Percentiles rank a stretch among this genome's conserved stretches.
Conservation (phyloP, 208 protist genomes). For the Leishmania lainsoni region DNA sequence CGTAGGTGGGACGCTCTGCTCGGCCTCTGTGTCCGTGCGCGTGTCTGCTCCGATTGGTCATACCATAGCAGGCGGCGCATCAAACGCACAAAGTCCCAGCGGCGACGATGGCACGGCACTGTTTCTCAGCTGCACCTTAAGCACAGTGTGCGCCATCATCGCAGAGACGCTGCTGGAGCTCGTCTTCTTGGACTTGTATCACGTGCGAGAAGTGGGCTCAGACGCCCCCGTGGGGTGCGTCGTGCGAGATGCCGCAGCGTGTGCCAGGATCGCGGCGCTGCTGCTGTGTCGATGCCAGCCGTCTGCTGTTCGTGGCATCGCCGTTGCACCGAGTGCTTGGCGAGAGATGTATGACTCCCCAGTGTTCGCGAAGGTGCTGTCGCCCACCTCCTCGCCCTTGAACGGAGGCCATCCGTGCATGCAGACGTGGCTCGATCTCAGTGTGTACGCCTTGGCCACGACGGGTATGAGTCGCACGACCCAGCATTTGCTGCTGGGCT, state of each 20-base stretch:
- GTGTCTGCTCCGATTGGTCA: background rate
- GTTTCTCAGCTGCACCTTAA: constrained; percentile 11
- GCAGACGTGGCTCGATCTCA: constrained; percentile 24
- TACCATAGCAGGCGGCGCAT: background rate
- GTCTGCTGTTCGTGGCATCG: constrained; percentile 6
- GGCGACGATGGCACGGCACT: constrained; percentile 2
- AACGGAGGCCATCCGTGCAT: constrained; percentile 21
- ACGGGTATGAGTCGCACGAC: constrained; percentile 34
- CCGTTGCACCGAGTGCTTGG: constrained; percentile 5
- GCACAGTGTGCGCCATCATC: constrained; percentile 23
- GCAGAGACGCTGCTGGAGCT: constrained; percentile 32
- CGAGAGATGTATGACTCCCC: constrained; percentile 27
- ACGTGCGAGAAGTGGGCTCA: constrained; percentile 17
- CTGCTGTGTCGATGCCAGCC: constrained; percentile 51
- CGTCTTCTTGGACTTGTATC: constrained; percentile 21
- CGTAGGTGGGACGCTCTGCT: constrained; percentile 25
- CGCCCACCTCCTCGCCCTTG: background rate
- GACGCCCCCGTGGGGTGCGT: constrained; percentile 20
- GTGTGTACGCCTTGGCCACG: constrained; percentile 29
- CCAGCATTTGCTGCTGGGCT: constrained; percentile 33
- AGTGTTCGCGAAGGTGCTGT: constrained; percentile 25
- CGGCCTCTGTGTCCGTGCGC: constrained; percentile 6
- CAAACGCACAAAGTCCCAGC: background rate
- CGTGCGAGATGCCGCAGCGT: constrained; percentile 31
- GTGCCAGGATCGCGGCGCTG: constrained; percentile 25